A percentile compares a stretch with the other conserved stretches of the same genome.
phyloP scores from a whole-genome alignment of 139 green algal species.

The Trebouxia sp. region DNA sequence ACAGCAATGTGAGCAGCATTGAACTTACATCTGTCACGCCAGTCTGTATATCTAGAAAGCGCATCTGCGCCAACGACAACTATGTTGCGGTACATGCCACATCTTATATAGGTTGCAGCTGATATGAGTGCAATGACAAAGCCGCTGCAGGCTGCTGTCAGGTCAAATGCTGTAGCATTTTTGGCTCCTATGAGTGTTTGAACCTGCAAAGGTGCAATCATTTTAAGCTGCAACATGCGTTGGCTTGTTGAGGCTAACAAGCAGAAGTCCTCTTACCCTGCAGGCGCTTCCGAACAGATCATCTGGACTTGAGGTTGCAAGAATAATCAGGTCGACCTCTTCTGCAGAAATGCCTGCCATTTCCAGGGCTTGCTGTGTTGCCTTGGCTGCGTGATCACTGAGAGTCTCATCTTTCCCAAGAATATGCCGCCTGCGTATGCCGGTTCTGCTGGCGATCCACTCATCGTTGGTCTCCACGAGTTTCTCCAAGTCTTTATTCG shows the following conservation, averaged over 20 bases:
- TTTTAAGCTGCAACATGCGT: background rate
- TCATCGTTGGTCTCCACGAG: conserved; percentile 97
- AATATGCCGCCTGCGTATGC: conserved; percentile 66
- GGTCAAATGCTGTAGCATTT: conserved; percentile 88
- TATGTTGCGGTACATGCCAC: conserved; percentile 78
- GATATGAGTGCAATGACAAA: conserved; percentile 96
- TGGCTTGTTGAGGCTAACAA: background rate
- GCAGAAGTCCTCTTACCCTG: conserved; percentile 43
- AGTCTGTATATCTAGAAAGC: conserved; percentile 93
- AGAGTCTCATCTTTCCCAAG: conserved; percentile 76
- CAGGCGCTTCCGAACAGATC: conserved; percentile 94
- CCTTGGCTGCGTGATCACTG: conserved; percentile 63
- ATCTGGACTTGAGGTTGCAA: conserved; percentile 94
- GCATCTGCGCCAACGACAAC: conserved; percentile 94
- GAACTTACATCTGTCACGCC: conserved; percentile 77
- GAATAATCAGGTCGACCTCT: conserved; percentile 91
- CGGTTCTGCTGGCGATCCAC: conserved; percentile 79
- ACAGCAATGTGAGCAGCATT: too few species aligned
- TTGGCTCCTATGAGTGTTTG: conserved; percentile 77
- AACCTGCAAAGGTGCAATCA: conserved; percentile 22
- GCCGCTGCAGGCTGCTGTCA: conserved; percentile 96
- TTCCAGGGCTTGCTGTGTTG: conserved; percentile 75
- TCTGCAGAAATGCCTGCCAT: conserved; percentile 82
- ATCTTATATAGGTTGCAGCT: conserved; percentile 80
- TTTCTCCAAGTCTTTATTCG: conserved; percentile 88